phyloP scores from a whole-genome alignment of 2,329 filamentous ascomycete genomes.

The Zelopaecilomyces penicillatus region DNA sequence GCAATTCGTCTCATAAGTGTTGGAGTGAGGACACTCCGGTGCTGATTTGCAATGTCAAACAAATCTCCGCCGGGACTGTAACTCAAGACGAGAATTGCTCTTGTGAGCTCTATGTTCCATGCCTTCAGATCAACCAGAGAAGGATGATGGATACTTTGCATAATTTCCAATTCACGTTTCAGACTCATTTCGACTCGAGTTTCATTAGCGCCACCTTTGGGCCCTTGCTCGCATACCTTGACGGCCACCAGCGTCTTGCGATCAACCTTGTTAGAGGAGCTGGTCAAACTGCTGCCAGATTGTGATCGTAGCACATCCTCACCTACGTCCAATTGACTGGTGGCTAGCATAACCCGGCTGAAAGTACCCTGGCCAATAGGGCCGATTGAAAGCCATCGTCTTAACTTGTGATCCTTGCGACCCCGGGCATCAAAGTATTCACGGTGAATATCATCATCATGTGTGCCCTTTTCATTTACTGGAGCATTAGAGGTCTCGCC shows the following conservation, averaged over 20 bases:
- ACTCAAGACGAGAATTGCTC: constrained; percentile 77
- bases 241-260: constrained; percentile 84
- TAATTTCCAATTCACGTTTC: constrained; percentile 90
- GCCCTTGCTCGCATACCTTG: constrained; percentile 92
- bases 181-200: constrained; percentile 88
- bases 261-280: constrained; percentile 30
- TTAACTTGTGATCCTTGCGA: constrained; percentile 58
- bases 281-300: constrained; percentile 25
- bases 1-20: constrained; percentile 75
- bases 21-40: constrained; percentile 59
- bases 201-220: constrained; percentile 85
- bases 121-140: constrained; percentile 87
- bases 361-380: constrained; percentile 89
- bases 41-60: constrained; percentile 79
- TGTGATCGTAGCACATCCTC: constrained; percentile 7
- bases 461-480: constrained; percentile 5
- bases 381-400: constrained; percentile 71
- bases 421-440: constrained; percentile 66
- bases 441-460: constrained; percentile 34
- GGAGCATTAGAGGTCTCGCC: constrained; percentile 53
- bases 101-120: constrained; percentile 74
- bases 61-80: constrained; percentile 93
- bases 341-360: constrained; percentile 86
- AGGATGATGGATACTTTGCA: constrained; percentile 80
- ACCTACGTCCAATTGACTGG: constrained; percentile 51